Evolutionary conservation across 805 yeast genomes (phyloP), one percentile per base, ranked within the genome.

Genomic region (Jamesozyma piceae): DNA sequence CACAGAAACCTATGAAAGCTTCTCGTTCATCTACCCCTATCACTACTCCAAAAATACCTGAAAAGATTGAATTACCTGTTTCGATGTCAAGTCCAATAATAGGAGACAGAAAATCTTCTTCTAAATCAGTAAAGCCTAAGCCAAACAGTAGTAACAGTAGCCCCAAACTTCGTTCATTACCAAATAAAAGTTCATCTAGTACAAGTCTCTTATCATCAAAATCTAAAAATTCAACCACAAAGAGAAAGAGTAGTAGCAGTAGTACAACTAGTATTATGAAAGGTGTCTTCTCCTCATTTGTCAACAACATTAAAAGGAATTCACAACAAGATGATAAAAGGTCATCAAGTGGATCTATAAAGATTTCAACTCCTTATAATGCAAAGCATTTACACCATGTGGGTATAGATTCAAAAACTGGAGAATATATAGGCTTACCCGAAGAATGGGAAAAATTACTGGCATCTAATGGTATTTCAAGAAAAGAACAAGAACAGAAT

Each of bases 371-470:
- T 0, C 98, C 98, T 0, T 87, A 82, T 61, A 87, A 86, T 55
- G 82, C 92, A 15, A 80, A 85, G 56, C 95, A 89, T 57, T 82
- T 87, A 29, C 87, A 92, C 15, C 97, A 92, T 56, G 97, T 92
- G 9, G 96, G 95, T 20, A 80, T 85, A 39, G 96, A 90, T 61
- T 72, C 79, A 4, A 76, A 74, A 48, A 75, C 87, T 18, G 96
- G 96, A 11, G 82, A 84, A 35, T 90, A 82, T 60, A 86, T 92
- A 1, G 97, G 97, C 2, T 68, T 92, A 35, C 98, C 98, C 0
- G 80, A 77, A 24, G 95, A 87, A 55, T 92, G 98, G 98, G 87
- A 87, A 48, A 74, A 77, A 48, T 69, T 89, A 29, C 70, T 92
- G 41, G 73, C 81, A 11, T 84, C 92, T 2, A 82, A 88, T 54